These are phyloP conservation scores for Ulmus americana DNA, from an alignment of 331 rosid genomes.

Conservation along the genomic window DNA sequence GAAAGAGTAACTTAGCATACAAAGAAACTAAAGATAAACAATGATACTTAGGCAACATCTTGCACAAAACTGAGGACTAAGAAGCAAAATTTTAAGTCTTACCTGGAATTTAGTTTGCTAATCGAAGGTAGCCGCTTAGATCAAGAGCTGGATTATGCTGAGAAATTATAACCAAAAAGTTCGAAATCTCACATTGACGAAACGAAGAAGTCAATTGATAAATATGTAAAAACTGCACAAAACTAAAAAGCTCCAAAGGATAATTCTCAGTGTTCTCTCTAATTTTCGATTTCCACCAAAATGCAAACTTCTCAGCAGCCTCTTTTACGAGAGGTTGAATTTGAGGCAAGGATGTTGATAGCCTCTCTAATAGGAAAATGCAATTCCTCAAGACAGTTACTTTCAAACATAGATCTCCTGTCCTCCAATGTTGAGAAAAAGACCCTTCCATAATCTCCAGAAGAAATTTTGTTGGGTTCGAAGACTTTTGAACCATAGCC, in stretches of 20 bases:
- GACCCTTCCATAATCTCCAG: constrained; percentile 31
- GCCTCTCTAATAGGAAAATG: constrained; percentile 28
- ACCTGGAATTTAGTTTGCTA: constrained; percentile 40
- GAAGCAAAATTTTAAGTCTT: constrained; percentile 18
- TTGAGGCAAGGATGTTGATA: constrained; percentile 36
- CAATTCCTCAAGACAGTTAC: constrained; percentile 18
- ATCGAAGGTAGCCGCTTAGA: constrained; percentile 31
- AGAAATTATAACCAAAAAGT: constrained; percentile 37
- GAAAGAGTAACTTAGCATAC: too few species aligned
- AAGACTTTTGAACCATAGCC: constrained; percentile 17
- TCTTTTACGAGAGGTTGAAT: constrained; percentile 33
- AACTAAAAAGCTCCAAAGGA: constrained; percentile 34
- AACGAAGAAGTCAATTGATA: constrained; percentile 40
- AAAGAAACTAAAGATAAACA: too few species aligned
- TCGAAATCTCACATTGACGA: constrained; percentile 30
- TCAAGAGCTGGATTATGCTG: constrained; percentile 37
- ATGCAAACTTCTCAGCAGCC: constrained; percentile 41
- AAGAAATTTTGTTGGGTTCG: constrained; percentile 44
- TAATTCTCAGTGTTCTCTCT: constrained; percentile 20
- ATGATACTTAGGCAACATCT: too few species aligned
- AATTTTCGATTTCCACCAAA: constrained; percentile 32
- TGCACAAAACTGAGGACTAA: not conserved
- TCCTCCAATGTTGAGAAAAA: constrained; percentile 16
- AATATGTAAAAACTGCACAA: constrained; percentile 37
- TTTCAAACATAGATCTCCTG: constrained; percentile 13